Conservation (phyloP, 2,329 filamentous ascomycete genomes). For the Sclerotiophoma versabilis region DNA sequence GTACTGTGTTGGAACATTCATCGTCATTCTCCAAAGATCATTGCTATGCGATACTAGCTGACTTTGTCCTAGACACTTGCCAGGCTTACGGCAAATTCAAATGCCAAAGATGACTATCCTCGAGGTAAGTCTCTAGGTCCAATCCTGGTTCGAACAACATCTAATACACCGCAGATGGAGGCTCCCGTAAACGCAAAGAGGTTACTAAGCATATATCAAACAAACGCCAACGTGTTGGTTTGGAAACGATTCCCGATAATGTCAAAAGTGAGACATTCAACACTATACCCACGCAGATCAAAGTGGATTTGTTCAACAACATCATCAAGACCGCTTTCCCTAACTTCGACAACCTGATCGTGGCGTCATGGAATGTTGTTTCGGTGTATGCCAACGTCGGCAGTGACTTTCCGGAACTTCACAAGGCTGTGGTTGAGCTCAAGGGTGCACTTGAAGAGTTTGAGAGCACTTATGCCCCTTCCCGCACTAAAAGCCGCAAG, state of each 20-base stretch:
- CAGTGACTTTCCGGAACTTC: conserved; percentile 36
- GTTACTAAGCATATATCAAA: conserved; percentile 34
- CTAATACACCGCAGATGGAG: background rate
- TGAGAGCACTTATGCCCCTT: conserved; percentile 17
- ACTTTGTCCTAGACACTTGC: conserved; percentile 21
- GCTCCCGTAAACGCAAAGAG: conserved; percentile 8
- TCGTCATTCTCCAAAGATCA: too few relatives aligned
- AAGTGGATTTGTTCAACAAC: conserved; percentile 39
- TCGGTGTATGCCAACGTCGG: conserved; percentile 36
- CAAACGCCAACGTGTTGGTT: conserved; percentile 32
- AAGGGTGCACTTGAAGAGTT: conserved; percentile 37
- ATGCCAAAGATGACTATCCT: background rate
- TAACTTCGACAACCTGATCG: conserved; percentile 41
- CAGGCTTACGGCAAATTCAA: conserved; percentile 17
- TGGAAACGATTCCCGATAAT: conserved; percentile 31
- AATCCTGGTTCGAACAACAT: too few relatives aligned
- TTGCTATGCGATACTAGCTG: background rate
- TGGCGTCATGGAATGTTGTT: conserved; percentile 42
- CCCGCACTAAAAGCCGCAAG: conserved; percentile 7
- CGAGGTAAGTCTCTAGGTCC: background rate
- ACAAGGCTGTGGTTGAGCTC: conserved; percentile 34
- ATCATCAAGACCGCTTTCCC: conserved; percentile 37
- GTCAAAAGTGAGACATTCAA: conserved; percentile 33
- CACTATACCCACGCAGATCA: conserved; percentile 31
- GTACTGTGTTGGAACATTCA: too few relatives aligned